Base-by-base conservation (phyloP, 169 alveolate genomes). In the Besnoitia besnoiti region DNA sequence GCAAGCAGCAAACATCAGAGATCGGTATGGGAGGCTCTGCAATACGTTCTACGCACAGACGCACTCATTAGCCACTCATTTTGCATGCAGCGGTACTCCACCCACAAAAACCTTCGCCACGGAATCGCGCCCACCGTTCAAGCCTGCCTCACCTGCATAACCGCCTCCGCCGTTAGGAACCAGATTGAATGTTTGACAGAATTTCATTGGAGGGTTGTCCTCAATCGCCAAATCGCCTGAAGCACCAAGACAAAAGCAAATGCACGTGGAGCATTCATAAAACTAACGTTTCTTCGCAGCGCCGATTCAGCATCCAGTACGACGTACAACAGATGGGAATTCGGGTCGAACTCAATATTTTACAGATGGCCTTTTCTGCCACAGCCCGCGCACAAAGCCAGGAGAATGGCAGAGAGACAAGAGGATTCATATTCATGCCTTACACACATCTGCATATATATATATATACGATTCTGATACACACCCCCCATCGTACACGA, bases 131-230 rank as follows among this genome's bases (percentile, higher is more conserved):
- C n/a, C n/a, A n/a, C n/a, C n/a, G n/a, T n/a, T n/a, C n/a, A n/a
- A n/a, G n/a, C n/a, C 82, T 35, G 82, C 82, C 91, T 90, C 61
- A 91, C 94, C 91, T 35, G 89, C 94, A 90, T 92, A 96, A 10
- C 97, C 96, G 35, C 97, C 97, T 27, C 90, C 89, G 24, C 97
- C 97, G 49, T 95, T 95, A 16, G 97, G 97, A 5, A 95, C 94
- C n/a, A 96, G 62, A 59, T 96, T 94, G 95, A 96, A 96, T 2
- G 95, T 94, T 84, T 96, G 96, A 8, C 97, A 95, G 84, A 96
- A 96, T 85, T 96, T 96, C 85, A 96, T 93, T 33, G 98, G 97
- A 89, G 95, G 96, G 40, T 96, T 96, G 44, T 95, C 97, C 39
- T 96, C 98, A 50, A 96, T 96, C 61, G 92, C 93, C 77, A 96